Conservation (phyloP, 805 yeast genomes). For the Candida xiaguanensis region DNA sequence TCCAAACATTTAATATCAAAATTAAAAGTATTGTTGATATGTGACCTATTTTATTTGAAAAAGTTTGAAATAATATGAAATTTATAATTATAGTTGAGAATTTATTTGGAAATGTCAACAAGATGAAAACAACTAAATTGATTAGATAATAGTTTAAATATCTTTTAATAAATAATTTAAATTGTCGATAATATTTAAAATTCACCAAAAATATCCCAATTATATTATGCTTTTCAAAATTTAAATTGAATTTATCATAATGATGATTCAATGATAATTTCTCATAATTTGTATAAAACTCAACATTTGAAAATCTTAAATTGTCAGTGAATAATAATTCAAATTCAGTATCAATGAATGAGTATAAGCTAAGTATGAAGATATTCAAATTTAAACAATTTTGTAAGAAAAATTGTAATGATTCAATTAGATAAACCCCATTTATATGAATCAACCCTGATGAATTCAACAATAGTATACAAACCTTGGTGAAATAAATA, state of each 20-base stretch:
- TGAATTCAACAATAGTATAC: conserved; percentile 10
- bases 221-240: background rate
- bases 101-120: conserved; percentile 14
- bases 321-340: conserved; percentile 39
- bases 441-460: conserved; percentile 1
- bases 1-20: conserved; percentile 29
- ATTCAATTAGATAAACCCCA: background rate
- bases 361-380: conserved; percentile 32
- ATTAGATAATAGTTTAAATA: conserved; percentile 18
- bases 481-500: conserved; percentile 14
- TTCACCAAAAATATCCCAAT: conserved; percentile 1
- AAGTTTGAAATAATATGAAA: conserved; percentile 38
- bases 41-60: conserved; percentile 45
- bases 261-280: conserved; percentile 9
- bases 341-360: conserved; percentile 30
- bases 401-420: conserved; percentile 25
- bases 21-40: conserved; percentile 39
- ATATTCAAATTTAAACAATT: conserved; percentile 39
- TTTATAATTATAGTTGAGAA: conserved; percentile 43
- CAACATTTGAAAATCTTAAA: conserved; percentile 35
- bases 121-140: conserved; percentile 16
- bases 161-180: conserved; percentile 17
- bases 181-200: conserved; percentile 17
- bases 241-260: background rate
- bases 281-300: conserved; percentile 13